Base-by-base conservation (phyloP, 2,329 filamentous ascomycete genomes). In the Domatiomyces catenatus region DNA sequence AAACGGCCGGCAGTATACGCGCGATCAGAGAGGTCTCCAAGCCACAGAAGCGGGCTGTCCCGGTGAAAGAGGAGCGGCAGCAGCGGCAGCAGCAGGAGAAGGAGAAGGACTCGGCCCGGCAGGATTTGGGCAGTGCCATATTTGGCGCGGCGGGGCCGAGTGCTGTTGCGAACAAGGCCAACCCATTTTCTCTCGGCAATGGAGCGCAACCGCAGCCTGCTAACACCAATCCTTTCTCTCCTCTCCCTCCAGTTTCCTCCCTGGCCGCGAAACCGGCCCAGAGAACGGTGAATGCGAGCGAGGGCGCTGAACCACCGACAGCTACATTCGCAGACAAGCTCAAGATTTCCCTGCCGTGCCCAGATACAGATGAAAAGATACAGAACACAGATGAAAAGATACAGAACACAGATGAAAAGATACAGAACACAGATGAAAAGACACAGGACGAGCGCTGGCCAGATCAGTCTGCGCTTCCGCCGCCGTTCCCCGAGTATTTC, bases 1-100 rank as follows among this genome's bases (percentile, higher is more conserved):
- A 89, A 56, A 90, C 87, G 61, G 76, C 82, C 18, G 92, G 92
- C 1, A 90, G 84, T 63, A 75, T 95, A 51, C 77, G 89, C 24
- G 84, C 76, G 0, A 63, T 94, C 42, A 74, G 90, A 52, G 84
- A 81, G 2, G 73, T 86, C 17, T 76, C 80, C 64, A 70, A 66
- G 50, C 54, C 66, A 46, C 63, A 63, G 51, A 59, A 44, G 32
- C 50, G 45, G 46, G 32, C 5, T 39, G 32, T 15, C 5, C 32
- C 32, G 15, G 32, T 39, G 32, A 39, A 5, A 39, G 50, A 54
- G 20, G 48, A 50, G n/a, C 52, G 48, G 46, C 43, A 47, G 44
- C 45, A 50, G 43, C 44, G 48, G 44, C 67, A 46, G 56, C 61
- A 53, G 63, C 66, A 55, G 53, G 63, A 20, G 63, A 54, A 50